A percentile compares a stretch with the other conserved stretches of the same genome.
Conservation (phyloP, 2,329 filamentous ascomycete species). For the Parafenestella ontariensis region DNA sequence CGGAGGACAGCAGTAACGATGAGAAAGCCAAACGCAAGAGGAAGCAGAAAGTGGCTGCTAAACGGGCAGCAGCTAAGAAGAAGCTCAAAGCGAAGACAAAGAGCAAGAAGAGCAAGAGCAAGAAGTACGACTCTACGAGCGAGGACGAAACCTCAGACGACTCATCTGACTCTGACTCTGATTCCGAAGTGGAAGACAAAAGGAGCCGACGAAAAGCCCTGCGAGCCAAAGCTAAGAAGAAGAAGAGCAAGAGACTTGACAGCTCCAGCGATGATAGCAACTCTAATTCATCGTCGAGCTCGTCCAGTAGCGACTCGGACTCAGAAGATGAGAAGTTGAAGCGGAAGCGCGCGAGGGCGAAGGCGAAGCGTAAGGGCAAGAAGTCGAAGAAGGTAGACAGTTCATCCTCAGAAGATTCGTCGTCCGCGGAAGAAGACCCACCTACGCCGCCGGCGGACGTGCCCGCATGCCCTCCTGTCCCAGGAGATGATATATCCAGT, state of each 20-base stretch:
- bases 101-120: constrained; percentile 30
- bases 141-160: constrained; percentile 22
- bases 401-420: constrained; percentile 10
- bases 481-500: constrained; percentile 18
- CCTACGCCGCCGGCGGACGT: constrained; percentile 1
- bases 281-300: constrained; percentile 19
- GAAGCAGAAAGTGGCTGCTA: constrained; percentile 19
- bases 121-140: constrained; percentile 23
- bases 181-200: constrained; percentile 14
- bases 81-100: constrained; percentile 34
- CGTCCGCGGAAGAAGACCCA: constrained; percentile 17
- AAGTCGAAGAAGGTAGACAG: constrained; percentile 12
- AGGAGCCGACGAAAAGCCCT: constrained; percentile 21
- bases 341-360: constrained; percentile 25
- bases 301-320: constrained; percentile 20
- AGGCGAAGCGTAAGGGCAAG: constrained; percentile 27
- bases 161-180: constrained; percentile 26
- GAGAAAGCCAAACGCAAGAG: constrained; percentile 33
- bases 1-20: constrained; percentile 26
- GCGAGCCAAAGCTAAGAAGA: constrained; percentile 31
- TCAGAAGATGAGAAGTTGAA: constrained; percentile 23
- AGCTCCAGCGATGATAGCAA: constrained; percentile 26
- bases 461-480: constrained; percentile 5
- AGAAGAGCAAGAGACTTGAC: constrained; percentile 29
- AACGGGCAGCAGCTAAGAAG: constrained; percentile 19